Conservation (phyloP, 257 asterid species). For the Petunia secreta region DNA sequence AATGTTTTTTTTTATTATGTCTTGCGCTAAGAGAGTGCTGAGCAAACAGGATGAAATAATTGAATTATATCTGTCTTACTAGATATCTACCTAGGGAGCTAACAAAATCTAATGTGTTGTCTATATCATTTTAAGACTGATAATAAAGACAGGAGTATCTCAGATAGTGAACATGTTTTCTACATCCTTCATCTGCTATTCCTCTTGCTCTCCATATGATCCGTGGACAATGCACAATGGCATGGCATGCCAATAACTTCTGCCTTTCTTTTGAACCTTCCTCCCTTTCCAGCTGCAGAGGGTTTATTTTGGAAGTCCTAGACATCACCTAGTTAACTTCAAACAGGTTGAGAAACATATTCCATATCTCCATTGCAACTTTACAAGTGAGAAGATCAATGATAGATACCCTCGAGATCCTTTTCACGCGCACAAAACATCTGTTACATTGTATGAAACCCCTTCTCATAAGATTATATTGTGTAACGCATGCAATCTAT, state of each 20-base stretch:
- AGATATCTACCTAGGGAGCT: not conserved
- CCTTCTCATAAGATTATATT: not conserved
- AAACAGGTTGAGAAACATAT: constrained; percentile 13
- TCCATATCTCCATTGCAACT: not conserved
- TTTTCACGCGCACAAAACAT: not conserved
- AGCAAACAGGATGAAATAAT: not conserved
- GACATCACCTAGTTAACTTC: not conserved
- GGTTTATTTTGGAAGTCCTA: not conserved
- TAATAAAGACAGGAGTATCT: not conserved
- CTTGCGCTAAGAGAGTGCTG: not conserved
- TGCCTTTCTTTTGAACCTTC: not conserved
- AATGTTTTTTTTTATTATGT: not conserved
- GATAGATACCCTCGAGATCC: not conserved
- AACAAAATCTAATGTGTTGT: not conserved
- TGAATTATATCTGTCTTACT: not conserved
- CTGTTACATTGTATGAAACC: not conserved
- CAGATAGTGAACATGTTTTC: not conserved
- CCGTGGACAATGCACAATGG: not conserved
- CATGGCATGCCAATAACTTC: not conserved
- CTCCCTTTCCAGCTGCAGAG: constrained; percentile 8
- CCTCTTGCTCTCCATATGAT: not conserved
- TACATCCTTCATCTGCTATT: not conserved
- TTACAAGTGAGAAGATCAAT: not conserved
- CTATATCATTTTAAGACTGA: not conserved
- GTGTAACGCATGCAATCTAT: not conserved